These are phyloP conservation scores for Suillus cothurnatus DNA, from an alignment of 768 basidiomycete genomes.

Conservation along the genomic window DNA sequence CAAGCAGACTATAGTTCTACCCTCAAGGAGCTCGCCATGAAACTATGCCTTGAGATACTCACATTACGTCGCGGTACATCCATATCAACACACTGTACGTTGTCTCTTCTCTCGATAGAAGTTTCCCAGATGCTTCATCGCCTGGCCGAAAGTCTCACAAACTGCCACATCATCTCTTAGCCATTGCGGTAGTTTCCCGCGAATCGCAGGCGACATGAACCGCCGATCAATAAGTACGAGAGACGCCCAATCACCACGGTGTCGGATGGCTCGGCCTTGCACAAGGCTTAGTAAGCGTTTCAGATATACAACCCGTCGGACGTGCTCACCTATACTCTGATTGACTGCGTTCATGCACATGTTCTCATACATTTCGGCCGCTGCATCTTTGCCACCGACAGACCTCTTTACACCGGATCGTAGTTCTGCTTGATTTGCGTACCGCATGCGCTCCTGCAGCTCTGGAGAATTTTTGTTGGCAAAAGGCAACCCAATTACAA, in stretches of 20 bases:
- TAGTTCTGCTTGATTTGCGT: conserved; percentile 67
- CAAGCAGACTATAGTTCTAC: neutral
- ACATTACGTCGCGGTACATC: neutral
- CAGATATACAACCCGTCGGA: neutral
- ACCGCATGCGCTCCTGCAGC: conserved; percentile 88
- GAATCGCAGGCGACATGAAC: conserved; percentile 70
- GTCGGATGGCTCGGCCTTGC: conserved; percentile 89
- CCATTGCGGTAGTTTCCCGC: conserved; percentile 88
- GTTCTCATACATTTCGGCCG: conserved; percentile 85
- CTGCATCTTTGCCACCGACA: conserved; percentile 60
- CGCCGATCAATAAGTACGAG: conserved; percentile 86
- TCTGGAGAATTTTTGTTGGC: conserved; percentile 91
- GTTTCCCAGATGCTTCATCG: conserved; percentile 62
- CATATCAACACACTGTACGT: conserved; percentile 1
- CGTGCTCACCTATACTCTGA: conserved; percentile 84
- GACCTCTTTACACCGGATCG: conserved; percentile 38
- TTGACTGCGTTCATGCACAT: conserved; percentile 95
- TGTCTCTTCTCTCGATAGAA: conserved; percentile 68
- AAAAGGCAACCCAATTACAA: conserved; percentile 91
- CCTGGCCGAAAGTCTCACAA: conserved; percentile 69
- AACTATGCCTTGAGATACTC: neutral
- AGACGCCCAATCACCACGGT: conserved; percentile 89
- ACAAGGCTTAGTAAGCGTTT: conserved; percentile 5
- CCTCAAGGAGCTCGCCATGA: neutral
- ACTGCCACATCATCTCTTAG: conserved; percentile 65